Evolutionary conservation across 208 protist species (phyloP).

Genomic region (Naegleria fowleri): DNA sequence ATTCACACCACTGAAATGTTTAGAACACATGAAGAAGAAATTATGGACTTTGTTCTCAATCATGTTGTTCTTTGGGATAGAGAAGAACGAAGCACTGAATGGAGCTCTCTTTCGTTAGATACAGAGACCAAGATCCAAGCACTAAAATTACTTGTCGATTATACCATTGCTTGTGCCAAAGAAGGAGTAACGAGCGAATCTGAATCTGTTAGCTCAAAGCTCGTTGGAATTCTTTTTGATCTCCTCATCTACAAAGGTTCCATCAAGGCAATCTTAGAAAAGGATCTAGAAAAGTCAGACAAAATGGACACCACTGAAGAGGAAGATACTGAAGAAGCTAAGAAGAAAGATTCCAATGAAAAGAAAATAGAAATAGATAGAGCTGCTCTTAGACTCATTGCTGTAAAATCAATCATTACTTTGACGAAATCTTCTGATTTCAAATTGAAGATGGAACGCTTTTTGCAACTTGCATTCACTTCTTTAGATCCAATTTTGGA

Average conservation of each 20-base stretch:
- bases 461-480: neutral
- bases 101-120: neutral
- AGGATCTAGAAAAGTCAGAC: neutral
- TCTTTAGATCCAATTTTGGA: neutral
- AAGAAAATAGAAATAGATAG: conserved; percentile 8
- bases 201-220: neutral
- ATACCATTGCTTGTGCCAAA: neutral
- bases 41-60: neutral
- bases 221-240: neutral
- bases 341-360: neutral
- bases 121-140: neutral
- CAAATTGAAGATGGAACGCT: neutral
- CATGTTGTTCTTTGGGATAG: neutral
- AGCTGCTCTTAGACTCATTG: neutral
- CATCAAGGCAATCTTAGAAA: neutral
- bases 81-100: neutral
- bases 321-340: neutral
- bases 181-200: neutral
- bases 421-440: neutral
- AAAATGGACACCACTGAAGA: neutral
- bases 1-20: neutral
- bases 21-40: neutral
- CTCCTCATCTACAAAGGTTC: neutral
- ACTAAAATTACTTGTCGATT: neutral
- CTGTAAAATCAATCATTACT: neutral